Base-by-base conservation (phyloP, 331 rosid species). In the Acacia pycnantha region DNA sequence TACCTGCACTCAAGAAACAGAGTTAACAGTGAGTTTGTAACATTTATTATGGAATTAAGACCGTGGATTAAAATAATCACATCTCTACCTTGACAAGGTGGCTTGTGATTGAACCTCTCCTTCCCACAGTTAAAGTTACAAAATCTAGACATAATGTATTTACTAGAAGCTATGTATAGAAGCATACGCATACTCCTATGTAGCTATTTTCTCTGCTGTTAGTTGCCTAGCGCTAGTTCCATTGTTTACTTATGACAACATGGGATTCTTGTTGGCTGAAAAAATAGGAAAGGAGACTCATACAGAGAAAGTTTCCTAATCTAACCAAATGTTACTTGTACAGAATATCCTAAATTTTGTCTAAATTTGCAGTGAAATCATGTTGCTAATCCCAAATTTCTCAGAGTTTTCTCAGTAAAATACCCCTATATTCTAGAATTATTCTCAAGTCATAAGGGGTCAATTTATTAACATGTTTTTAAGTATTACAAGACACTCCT, bases 1-100 rank as follows among this genome's bases (percentile, higher is more conserved):
- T 50, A 96, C 89, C 99, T 96, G 87, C 78, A 79, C 74, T 76
- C 77, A 76, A 5, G 53, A 33, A 86, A 47, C 40, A 33, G 5
- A 80, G 80, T 48, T 67, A 50, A 78, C 56, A 19, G 22, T 37
- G 13, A 67, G 73, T 67, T 37, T 16, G 35, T 53, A 75, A 79
- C 51, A 50, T 48, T 56, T 62, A 33, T 13, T 15, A 72, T 26
- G 13, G 2, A 29, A 73, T 19, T 19, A 35, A 70, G 56, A 50
- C 29, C 47, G 59, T 61, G 9, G 43, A 50, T 12, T 70, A 48
- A 79, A 73, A 74, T 35, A 73, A 66, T 27, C 43, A 84, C 50
- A 61, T 44, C 10, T 22, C 76, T 78, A 40, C 44, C 21, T 40
- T 11, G 22, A 41, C 27, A 26, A 21, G 64, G 33, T 44, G 18